Base-by-base conservation (phyloP, 257 asterid species). In the Lycium ferocissimum region DNA sequence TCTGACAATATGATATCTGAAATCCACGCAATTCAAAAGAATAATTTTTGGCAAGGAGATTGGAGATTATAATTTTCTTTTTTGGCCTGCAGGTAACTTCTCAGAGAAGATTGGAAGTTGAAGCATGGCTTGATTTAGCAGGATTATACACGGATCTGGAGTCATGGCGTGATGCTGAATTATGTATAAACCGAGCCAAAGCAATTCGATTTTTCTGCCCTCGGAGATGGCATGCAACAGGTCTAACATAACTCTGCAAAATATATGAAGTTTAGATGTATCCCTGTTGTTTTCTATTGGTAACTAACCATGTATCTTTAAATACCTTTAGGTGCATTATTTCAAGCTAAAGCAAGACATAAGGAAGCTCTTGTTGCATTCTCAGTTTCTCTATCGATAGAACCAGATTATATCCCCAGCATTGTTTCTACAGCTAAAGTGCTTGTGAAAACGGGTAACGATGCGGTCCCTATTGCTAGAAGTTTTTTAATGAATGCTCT, bases 71-170 rank as follows among this genome's bases (percentile, higher is more conserved):
- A 72, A 4, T 18, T 18, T 75, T 12, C 38, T 82, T 49, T 72
- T 80, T 22, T 58, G 72, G 56, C 80, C 73, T 84, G 78, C 91
- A 91, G 97, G 91, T 80, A 57, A 84, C 67, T 56, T 86, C 82
- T 1, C 89, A 83, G 67, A 90, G 87, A 85, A 84, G 79, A 67
- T 87, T 95, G 87, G 97, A 92, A 84, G 80, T 85, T 38, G 98
- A 94, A 90, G 91, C 96, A 59, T 95, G 99, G 99, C 85, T 93
- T 54, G 99, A 95, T 91, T 92, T 95, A 88, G 97, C 99, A 35
- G 91, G 90, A 67, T 91, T 95, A 62, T 95, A 95, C 49, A 84
- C 93, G 35, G 90, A 87, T 79, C 91, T 91, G 5, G 91, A 93
- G 88, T 85, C 94, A 58, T 93, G 93, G 95, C 85, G 83, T 17